These are phyloP conservation scores for Begonia peltatifolia DNA, from an alignment of 306 rosid genomes.

Conservation along the genomic window DNA sequence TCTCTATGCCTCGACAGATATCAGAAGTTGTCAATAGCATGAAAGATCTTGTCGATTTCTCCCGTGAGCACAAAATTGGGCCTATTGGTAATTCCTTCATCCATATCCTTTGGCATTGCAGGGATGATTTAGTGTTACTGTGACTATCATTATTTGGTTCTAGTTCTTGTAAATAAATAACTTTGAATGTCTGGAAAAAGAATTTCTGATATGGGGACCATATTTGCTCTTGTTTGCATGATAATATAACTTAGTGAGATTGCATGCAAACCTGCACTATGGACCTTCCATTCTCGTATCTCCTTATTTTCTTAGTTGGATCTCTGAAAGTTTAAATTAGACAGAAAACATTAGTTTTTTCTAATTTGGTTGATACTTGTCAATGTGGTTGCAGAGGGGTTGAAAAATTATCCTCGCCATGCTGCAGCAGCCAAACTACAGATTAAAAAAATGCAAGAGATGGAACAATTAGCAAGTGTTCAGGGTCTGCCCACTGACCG, in stretches of 20 bases:
- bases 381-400: slow-evolving; percentile 44
- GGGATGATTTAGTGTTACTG: not conserved
- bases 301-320: no score
- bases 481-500: slow-evolving; percentile 82
- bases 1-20: slow-evolving; percentile 18
- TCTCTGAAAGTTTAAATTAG: no score
- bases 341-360: no score
- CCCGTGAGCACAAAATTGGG: slow-evolving; percentile 11
- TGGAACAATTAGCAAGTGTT: slow-evolving; percentile 70
- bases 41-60: slow-evolving; percentile 28
- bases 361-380: no score
- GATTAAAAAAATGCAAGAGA: slow-evolving; percentile 87
- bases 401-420: slow-evolving; percentile 75
- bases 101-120: not conserved
- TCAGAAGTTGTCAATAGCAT: slow-evolving; percentile 22
- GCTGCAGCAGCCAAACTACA: slow-evolving; percentile 50
- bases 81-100: slow-evolving; percentile 24
- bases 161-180: not conserved
- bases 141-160: not conserved
- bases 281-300: no score
- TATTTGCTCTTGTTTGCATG: no score
- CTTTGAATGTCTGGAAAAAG: slow-evolving; percentile 2
- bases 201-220: not conserved
- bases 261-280: no score
- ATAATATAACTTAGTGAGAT: no score